These are phyloP conservation scores for Phytophthora megakarya DNA, from an alignment of 352 stramenopile species.

Conservation along the genomic window DNA sequence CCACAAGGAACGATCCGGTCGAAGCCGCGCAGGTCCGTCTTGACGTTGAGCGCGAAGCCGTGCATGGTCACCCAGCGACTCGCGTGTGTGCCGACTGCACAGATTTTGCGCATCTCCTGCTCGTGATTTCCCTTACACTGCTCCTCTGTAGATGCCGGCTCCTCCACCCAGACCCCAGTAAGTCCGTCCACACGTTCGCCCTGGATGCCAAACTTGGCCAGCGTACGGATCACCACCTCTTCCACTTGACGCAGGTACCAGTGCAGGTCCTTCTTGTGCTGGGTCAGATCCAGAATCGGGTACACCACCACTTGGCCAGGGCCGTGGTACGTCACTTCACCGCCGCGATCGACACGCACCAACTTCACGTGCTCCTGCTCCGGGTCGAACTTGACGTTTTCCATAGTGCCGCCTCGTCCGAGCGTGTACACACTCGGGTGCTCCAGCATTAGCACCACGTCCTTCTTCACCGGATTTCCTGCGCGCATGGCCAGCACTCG, in stretches of 20 bases:
- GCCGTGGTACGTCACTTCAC: slow-evolving; percentile 99
- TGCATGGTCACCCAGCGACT: slow-evolving; percentile 98
- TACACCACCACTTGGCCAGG: slow-evolving; percentile 98
- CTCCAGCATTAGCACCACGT: slow-evolving; percentile 67
- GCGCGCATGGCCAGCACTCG: slow-evolving; percentile 64
- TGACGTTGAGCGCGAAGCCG: slow-evolving; percentile 97
- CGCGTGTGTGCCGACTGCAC: slow-evolving; percentile 94
- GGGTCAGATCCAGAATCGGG: slow-evolving; percentile 95
- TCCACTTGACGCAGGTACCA: slow-evolving; percentile 97
- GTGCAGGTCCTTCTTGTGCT: slow-evolving; percentile 96
- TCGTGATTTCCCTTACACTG: slow-evolving; percentile 39
- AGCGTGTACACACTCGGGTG: slow-evolving; percentile 97
- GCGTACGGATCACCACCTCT: slow-evolving; percentile 94
- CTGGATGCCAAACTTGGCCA: slow-evolving; percentile 87
- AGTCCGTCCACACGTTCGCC: slow-evolving; percentile 91
- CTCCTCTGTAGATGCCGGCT: slow-evolving; percentile 24
- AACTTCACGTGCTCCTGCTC: slow-evolving; percentile 79
- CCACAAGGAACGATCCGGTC: slow-evolving; percentile 97
- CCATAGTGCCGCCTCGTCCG: slow-evolving; percentile 93
- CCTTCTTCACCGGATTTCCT: slow-evolving; percentile 46
- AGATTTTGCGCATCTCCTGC: slow-evolving; percentile 93
- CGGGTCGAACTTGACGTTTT: slow-evolving; percentile 85
- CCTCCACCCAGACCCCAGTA: slow-evolving; percentile 97
- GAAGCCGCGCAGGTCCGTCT: slow-evolving; percentile 92
- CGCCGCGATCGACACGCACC: slow-evolving; percentile 98